phyloP scores from a whole-genome alignment of 2,329 filamentous ascomycete species.

The Macrophomina phaseolina region DNA sequence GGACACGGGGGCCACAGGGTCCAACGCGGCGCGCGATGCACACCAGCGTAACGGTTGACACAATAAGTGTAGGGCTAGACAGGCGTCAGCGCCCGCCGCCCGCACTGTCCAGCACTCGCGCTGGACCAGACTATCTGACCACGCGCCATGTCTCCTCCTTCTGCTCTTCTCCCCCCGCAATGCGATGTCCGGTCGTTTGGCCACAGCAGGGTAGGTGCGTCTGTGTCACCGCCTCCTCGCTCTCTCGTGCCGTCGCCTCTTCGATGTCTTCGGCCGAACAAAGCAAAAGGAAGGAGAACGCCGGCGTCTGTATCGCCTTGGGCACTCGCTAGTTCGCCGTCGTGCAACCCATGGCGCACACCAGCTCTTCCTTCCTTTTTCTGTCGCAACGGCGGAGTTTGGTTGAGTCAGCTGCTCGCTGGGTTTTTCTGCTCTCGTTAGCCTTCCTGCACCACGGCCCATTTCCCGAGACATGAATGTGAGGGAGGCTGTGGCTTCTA shows the following conservation, averaged over 20 bases:
- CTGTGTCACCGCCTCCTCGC: background rate
- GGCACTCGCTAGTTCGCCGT: background rate
- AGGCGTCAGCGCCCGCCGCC: background rate
- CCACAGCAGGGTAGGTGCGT: background rate
- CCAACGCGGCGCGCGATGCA: background rate
- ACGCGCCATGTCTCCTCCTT: background rate
- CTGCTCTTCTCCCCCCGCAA: background rate
- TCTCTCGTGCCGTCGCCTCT: background rate
- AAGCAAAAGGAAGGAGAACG: background rate
- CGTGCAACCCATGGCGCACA: background rate
- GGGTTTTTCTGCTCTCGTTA: background rate
- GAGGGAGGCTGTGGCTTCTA: background rate
- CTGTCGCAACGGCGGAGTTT: background rate
- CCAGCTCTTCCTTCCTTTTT: background rate
- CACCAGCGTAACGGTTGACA: too few relatives aligned
- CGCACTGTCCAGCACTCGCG: background rate
- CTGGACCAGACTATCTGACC: background rate
- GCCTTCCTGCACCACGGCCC: slow-evolving; percentile 10
- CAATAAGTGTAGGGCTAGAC: background rate
- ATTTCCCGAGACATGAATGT: slow-evolving; percentile 2
- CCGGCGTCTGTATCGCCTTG: background rate
- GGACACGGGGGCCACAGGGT: background rate
- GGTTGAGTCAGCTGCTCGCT: slow-evolving; percentile 3
- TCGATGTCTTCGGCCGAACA: slow-evolving; percentile 15
- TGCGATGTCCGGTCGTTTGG: background rate